Base-by-base conservation (phyloP, 148 eudicot species). In the Amaranthus hypochondriacus region DNA sequence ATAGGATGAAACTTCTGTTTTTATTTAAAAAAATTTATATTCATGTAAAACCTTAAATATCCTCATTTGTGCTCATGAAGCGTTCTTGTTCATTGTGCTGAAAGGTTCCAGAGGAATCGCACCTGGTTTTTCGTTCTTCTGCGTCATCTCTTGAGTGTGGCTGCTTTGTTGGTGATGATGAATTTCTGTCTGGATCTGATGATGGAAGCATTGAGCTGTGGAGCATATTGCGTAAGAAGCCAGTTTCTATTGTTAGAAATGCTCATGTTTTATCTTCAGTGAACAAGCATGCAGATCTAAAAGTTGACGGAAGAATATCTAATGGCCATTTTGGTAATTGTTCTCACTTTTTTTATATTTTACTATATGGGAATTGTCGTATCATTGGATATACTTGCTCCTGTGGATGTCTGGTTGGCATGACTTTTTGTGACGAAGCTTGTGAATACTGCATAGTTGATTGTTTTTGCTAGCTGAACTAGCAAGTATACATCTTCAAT, bases 151-250 rank as follows among this genome's bases (percentile, higher is more conserved):
- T 96, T 18, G 99, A 96, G 64, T 89, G 95, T 84, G 82, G 96
- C 70, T 90, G 97, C 77, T 92, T 89, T 78, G 85, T 89, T 47
- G 83, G 81, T 75, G 88, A 96, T 81, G 97, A 96, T 76, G 92
- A 86, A 74, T 96, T 89, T 77, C 81, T 96, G 58, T 92, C 97
- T 42, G 99, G 99, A 46, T 90, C 96, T 48, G 97, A 96, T 82
- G 97, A 90, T 84, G 99, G 99, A 80, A 89, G 96, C 79, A 85
- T 96, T 80, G 92, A 96, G 85, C 92, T 90, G 15, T 96, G 99
- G 99, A 86, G 84, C 43, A 67, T 80, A 18, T 28, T 84, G 82
- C 78, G 91, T 57, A 96, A 96, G 84, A 92, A 92, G 85, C 97
- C 99, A 39, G 84, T 87, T 70, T 91, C 89, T 71, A 89, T 96